Conservation (phyloP, 1,284 basidiomycete genomes). For the Fomitopsis betulina region DNA sequence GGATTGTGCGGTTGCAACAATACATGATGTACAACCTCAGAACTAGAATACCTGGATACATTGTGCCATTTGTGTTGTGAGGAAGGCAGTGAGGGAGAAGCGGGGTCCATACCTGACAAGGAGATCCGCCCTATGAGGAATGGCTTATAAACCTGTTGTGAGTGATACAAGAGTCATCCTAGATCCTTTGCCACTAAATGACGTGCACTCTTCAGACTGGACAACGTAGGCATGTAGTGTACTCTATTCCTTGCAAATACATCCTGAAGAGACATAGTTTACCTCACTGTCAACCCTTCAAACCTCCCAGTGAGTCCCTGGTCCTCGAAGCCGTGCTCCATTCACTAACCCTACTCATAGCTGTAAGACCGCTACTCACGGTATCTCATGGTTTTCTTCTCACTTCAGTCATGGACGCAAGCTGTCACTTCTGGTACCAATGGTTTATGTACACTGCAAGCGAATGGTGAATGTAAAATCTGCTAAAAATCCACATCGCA, state of each 20-base stretch:
- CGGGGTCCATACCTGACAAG: neutral
- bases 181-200: neutral
- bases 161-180: too few species aligned
- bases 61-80: neutral
- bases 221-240: neutral
- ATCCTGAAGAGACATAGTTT: neutral
- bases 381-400: neutral
- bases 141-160: neutral
- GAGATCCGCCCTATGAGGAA: neutral
- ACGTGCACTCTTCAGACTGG: neutral
- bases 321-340: neutral
- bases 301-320: neutral
- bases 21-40: constrained; percentile 6
- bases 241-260: neutral
- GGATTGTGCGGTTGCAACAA: neutral
- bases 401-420: neutral
- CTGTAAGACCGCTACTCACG: neutral
- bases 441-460: too few species aligned
- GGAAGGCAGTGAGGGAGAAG: neutral
- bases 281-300: neutral
- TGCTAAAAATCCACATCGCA: too few species aligned
- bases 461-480: neutral
- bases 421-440: constrained; percentile 7
- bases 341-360: neutral
- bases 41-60: constrained; percentile 1